Base-by-base conservation (phyloP, 2,329 filamentous ascomycete genomes). In the Paecilomyces dactylethromorphus region DNA sequence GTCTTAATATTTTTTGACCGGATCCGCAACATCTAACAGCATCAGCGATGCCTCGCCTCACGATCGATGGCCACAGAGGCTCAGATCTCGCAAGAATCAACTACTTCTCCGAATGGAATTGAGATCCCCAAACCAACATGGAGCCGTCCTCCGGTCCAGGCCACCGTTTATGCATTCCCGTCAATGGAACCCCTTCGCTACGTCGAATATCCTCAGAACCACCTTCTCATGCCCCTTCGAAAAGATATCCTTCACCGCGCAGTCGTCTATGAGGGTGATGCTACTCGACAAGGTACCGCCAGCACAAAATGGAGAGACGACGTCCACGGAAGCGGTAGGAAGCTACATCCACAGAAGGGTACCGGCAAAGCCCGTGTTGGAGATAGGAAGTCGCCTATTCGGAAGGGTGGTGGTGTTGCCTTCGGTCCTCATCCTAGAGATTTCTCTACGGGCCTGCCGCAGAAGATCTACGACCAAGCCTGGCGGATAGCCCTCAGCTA, bases 401-500 rank as follows among this genome's bases (percentile, higher is more conserved):
- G 91, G 50, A 82, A 83, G 62, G 94, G 94, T 64, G 94, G 94
- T 75, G 93, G 92, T 76, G 93, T 95, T 67, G 81, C 87, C 0
- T 91, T 92, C 69, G 94, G 94, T n/a, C 94, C 94, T 29, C 87
- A 92, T 67, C 92, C 92, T 26, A 84, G 94, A 72, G 91, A 97
- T 78, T 99, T 99, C 71, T 85, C 85, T 60, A 95, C 92, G 22
- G 83, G 84, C 15, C 81, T 99, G 58, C 92, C 89, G 67, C 83
- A 84, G 71, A 97, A 97, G 79, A 85, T 96, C 54, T 99, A 99
- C 79, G 92, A 97, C 76, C 82, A 95, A 67, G 94, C 94, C 10
- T 97, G 91, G 91, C 86, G 94, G 71, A 97, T 90, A 51, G 94
- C 94, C 11, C 82, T 99, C 64, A 94, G 89, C 70, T 96, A 96